Conservation (phyloP, 2,329 filamentous ascomycete species). For the Xylaria sp. region DNA sequence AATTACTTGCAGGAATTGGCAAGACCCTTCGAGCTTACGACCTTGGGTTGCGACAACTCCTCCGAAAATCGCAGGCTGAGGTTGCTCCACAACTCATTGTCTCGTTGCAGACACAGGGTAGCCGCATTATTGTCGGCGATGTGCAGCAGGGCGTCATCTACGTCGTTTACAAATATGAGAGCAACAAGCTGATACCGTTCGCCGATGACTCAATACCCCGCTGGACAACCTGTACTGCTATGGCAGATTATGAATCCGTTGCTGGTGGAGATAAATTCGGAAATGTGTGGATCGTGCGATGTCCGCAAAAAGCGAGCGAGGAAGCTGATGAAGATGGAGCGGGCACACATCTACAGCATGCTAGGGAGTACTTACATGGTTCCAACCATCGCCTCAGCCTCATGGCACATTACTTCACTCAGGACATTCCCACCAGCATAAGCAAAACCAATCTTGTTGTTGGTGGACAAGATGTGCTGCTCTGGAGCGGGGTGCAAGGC, state of each 20-base stretch:
- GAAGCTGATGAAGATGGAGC: constrained; percentile 92
- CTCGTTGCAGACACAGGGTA: constrained; percentile 86
- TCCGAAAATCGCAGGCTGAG: constrained; percentile 86
- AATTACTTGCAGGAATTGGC: constrained; percentile 82
- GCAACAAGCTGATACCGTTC: constrained; percentile 91
- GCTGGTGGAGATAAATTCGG: constrained; percentile 98
- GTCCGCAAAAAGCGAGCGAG: constrained; percentile 81
- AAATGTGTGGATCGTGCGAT: constrained; percentile 90
- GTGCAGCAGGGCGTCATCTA: constrained; percentile 90
- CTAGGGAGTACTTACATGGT: constrained; percentile 86
- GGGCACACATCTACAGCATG: constrained; percentile 87
- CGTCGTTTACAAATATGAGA: constrained; percentile 89
- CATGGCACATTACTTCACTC: constrained; percentile 85
- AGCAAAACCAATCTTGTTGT: constrained; percentile 88
- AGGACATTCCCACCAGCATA: constrained; percentile 90
- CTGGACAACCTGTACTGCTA: constrained; percentile 87
- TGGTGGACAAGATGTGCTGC: constrained; percentile 85
- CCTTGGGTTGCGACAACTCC: constrained; percentile 86
- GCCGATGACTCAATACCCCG: constrained; percentile 86
- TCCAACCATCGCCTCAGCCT: constrained; percentile 82
- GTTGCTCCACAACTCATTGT: constrained; percentile 83
- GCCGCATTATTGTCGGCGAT: constrained; percentile 88
- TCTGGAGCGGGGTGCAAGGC: constrained; percentile 94
- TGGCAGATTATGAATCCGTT: constrained; percentile 97
- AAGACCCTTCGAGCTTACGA: constrained; percentile 86